These are phyloP conservation scores for Fusarium temperatum DNA, from an alignment of 2,329 filamentous ascomycete genomes.

Conservation along the genomic window DNA sequence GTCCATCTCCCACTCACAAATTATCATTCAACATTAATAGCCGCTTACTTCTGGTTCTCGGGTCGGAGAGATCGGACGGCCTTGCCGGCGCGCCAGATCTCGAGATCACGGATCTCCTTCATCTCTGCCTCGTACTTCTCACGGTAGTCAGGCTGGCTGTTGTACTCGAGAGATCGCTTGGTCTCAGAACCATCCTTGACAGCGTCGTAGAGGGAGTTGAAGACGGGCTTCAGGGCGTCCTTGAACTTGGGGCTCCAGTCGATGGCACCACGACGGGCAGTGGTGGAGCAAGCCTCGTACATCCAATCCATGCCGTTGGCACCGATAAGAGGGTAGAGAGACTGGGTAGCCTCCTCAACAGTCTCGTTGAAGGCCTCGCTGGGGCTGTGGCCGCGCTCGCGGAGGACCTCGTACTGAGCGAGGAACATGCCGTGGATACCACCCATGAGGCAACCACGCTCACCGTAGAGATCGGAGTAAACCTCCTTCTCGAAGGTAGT, in stretches of 20 bases:
- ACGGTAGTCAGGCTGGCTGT: conserved; percentile 94
- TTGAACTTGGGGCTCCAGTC: conserved; percentile 99
- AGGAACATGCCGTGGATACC: conserved; percentile 99
- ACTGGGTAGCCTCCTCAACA: conserved; percentile 99
- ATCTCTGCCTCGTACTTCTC: conserved; percentile 98
- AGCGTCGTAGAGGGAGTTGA: conserved; percentile 95
- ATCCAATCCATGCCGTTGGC: conserved; percentile 99
- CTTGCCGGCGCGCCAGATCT: conserved; percentile 99
- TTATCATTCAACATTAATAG: conserved; percentile 27
- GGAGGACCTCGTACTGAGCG: conserved; percentile 99
- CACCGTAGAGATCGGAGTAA: conserved; percentile 99
- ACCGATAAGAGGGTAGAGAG: conserved; percentile 96
- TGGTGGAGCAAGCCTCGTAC: conserved; percentile 99
- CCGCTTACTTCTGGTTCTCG: conserved; percentile 80
- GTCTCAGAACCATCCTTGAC: conserved; percentile 94
- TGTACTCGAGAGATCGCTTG: conserved; percentile 95
- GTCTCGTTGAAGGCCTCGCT: conserved; percentile 99
- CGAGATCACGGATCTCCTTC: conserved; percentile 95
- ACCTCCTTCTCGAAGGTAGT: conserved; percentile 99
- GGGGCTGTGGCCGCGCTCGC: conserved; percentile 96
- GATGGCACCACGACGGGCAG: conserved; percentile 96
- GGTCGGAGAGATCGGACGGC: conserved; percentile 89
- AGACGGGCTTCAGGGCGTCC: conserved; percentile 97
- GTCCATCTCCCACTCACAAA: conserved; percentile 13
- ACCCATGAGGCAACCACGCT: conserved; percentile 99